Evolutionary conservation across 2,329 filamentous ascomycete genomes (phyloP).

Genomic region (Phaeosphaeria sp.): DNA sequence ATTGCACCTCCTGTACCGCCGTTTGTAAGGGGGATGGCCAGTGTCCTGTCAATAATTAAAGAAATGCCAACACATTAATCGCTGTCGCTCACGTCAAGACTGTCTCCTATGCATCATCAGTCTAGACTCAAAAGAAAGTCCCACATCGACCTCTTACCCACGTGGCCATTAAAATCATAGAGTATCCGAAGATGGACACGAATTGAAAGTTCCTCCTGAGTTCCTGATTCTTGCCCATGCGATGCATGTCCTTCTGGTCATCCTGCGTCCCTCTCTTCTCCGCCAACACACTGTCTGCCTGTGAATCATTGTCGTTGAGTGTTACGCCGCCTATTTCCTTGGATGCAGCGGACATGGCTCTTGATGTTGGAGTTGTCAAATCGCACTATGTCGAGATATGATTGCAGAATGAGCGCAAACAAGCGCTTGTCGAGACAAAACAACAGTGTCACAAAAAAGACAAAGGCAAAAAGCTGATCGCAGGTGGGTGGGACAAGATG

Average conservation of each 20-base stretch:
- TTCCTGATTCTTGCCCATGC: constrained; percentile 39
- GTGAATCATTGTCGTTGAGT: constrained; percentile 15
- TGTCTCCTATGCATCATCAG: no score
- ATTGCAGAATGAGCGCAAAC: neutral
- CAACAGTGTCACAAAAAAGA: neutral
- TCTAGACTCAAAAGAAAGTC: no score
- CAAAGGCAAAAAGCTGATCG: neutral
- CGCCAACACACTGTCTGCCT: constrained; percentile 9
- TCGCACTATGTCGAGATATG: neutral
- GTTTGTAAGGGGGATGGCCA: constrained; percentile 29
- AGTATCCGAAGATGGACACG: constrained; percentile 35
- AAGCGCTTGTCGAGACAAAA: neutral
- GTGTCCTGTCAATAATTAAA: constrained; percentile 18
- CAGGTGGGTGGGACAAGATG: neutral
- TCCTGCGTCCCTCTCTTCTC: constrained; percentile 27
- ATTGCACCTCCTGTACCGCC: constrained; percentile 36
- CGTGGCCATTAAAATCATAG: constrained; percentile 36
- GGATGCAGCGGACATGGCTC: constrained; percentile 5
- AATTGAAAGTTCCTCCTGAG: constrained; percentile 34
- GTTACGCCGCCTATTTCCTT: constrained; percentile 6
- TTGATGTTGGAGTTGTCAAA: neutral
- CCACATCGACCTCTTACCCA: no score
- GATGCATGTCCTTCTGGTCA: constrained; percentile 35
- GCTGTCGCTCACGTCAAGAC: constrained; percentile 19
- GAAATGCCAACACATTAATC: neutral